Base-by-base conservation (phyloP, 208 protist genomes). In the Herpetomonas samuelpessoai region DNA sequence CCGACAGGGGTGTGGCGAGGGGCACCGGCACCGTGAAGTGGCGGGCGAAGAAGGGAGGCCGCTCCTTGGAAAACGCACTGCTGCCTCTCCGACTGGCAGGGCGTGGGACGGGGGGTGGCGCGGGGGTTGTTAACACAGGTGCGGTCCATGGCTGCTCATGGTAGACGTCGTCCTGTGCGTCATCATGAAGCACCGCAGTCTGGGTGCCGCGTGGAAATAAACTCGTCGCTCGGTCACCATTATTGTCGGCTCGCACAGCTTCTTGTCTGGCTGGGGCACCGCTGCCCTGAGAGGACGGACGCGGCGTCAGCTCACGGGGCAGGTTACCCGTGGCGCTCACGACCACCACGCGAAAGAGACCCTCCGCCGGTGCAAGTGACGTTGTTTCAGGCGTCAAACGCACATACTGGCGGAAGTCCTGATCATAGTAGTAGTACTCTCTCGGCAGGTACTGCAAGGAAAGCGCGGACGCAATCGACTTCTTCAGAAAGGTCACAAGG, bases 351-450 rank as follows among this genome's bases (percentile, higher is more conserved):
- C 71, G 62, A 29, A 78, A 62, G 28, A 62, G 46, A 1, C 47
- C 55, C 7, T 57, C n/a, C 16, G 64, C 56, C 18, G 60, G 64
- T 18, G 70, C 64, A 44, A 71, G 62, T 1, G 57, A 24, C n/a
- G 75, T 48, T 27, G 71, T 78, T 21, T 83, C 67, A 9, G 63
- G 56, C 14, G 64, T 72, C 26, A 88, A 69, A 41, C 59, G 53
- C 38, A 77, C 62, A 30, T 76, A 81, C 52, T 76, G 55, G 22
- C 68, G 48, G 27, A 83, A 81, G 47, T 79, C 70, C 10, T 55
- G 56, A 60, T 83, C 71, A 53, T 81, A 83, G 62, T 77, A 88
- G 56, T 76, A 70, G 52, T 82, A 76, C 0, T 45, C 71, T 30
- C 63, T 59, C 2, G 74, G 68, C 1, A 47, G 27, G 49, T 57